Base-by-base conservation (phyloP, 2,329 filamentous ascomycete species). In the Penicillium carneum region DNA sequence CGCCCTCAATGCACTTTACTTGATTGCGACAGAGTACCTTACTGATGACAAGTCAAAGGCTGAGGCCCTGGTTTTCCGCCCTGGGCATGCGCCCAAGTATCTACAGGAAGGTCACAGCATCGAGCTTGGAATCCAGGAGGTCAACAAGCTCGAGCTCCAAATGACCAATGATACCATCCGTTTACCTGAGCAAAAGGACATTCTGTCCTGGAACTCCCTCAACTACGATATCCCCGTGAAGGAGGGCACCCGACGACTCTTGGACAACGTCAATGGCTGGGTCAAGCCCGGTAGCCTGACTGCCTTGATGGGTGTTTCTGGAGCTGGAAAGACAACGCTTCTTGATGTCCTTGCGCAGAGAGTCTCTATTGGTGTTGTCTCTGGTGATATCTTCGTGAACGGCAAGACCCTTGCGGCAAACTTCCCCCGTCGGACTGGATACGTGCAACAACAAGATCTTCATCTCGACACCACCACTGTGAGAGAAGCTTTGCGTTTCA, bases 381-480 rank as follows among this genome's bases (percentile, higher is more conserved):
- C 84, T 0, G 87, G 87, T 20, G 84, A 88, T 54, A 88, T 89
- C 82, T 75, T 89, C 11, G 86, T 90, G 11, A 86, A 88, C 62
- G 87, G 87, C 8, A 82, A 78, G 59, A 80, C 81, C 0, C 77
- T 84, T 1, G 83, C 85, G 66, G 75, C 79, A 1, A 84, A 82
- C 54, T 89, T 89, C 65, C 86, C 88, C 57, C 81, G 87, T 4
- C 86, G 87, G 68, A 88, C 86, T 0, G 87, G 87, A 2, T 89
- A 89, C 61, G 87, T 88, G 0, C 87, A 89, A 65, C 87, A 89
- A 59, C 86, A 89, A 73, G 87, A 90, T 84, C 83, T 97, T 8
- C 93, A 96, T 74, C 81, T 95, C 31, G 83, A 88, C 39, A 95
- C 92, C 0, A 88, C 89, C 0, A 96, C 93, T 1, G 92, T 96